Evolutionary conservation across 2,329 filamentous ascomycete genomes (phyloP).

Genomic region (Phyllosticta paracitricarpa): DNA sequence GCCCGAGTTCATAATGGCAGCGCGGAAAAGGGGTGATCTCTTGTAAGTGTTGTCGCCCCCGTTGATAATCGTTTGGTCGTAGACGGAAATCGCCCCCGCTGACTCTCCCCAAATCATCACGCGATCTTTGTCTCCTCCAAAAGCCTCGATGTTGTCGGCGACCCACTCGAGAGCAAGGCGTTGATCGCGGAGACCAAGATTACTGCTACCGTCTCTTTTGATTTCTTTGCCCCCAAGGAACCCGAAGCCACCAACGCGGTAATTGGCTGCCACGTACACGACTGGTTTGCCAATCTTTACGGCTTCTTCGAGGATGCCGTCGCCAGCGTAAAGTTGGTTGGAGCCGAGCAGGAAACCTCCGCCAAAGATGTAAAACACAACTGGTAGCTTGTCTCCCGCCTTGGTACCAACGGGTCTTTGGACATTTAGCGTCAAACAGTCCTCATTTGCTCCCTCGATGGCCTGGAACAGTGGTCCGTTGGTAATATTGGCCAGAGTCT

Average conservation of each 20-base stretch:
- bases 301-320: constrained; percentile 30
- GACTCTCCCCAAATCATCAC: constrained; percentile 31
- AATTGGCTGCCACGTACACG: constrained; percentile 68
- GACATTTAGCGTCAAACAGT: constrained; percentile 33
- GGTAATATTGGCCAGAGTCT: constrained; percentile 16
- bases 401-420: constrained; percentile 31
- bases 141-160: constrained; percentile 32
- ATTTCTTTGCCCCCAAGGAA: constrained; percentile 50
- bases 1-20: constrained; percentile 57
- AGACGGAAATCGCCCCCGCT: constrained; percentile 53
- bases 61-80: constrained; percentile 67
- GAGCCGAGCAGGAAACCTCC: constrained; percentile 13
- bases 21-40: constrained; percentile 63
- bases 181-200: constrained; percentile 35
- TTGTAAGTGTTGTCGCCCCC: constrained; percentile 66
- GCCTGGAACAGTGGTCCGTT: constrained; percentile 31
- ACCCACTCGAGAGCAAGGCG: constrained; percentile 38
- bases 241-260: constrained; percentile 64
- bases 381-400: constrained; percentile 31
- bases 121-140: constrained; percentile 29
- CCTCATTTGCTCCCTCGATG: constrained; percentile 21
- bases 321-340: constrained; percentile 31
- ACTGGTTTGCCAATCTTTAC: constrained; percentile 50
- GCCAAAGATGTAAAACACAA: constrained; percentile 22
- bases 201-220: constrained; percentile 43